These are phyloP conservation scores for Stropharia rugosoannulata DNA, from an alignment of 768 basidiomycete genomes.

Conservation along the genomic window DNA sequence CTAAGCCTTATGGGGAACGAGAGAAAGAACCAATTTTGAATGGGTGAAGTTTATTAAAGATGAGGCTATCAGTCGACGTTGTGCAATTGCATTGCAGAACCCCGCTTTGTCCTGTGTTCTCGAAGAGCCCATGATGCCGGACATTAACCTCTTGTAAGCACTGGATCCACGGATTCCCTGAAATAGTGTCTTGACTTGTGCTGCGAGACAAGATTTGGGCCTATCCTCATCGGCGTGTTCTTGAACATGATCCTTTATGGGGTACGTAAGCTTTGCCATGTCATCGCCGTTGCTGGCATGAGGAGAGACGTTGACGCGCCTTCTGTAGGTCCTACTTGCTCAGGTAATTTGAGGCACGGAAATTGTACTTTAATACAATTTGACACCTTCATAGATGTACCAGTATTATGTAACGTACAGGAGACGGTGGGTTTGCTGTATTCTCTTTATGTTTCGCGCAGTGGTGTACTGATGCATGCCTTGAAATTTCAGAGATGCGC, in stretches of 20 bases:
- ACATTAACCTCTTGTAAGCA: no score
- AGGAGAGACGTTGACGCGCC: background rate
- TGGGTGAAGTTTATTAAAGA: no score
- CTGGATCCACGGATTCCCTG: no score
- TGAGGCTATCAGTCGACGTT: no score
- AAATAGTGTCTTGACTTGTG: no score
- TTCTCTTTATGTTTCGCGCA: background rate
- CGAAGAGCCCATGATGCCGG: no score
- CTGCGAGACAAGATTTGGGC: no score
- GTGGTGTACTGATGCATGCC: background rate
- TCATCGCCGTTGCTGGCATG: background rate
- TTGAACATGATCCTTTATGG: constrained; percentile 47
- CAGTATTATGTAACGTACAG: constrained; percentile 40
- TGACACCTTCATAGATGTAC: constrained; percentile 21
- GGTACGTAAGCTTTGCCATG: constrained; percentile 22
- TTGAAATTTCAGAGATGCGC: constrained; percentile 31
- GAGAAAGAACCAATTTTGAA: no score
- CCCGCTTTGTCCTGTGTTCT: no score
- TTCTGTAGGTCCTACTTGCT: constrained; percentile 31
- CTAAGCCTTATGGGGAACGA: no score
- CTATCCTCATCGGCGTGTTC: constrained; percentile 13
- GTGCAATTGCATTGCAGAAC: no score
- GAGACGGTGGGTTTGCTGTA: constrained; percentile 23
- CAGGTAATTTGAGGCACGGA: constrained; percentile 23
- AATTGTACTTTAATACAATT: background rate